Base-by-base conservation (phyloP, 2,329 filamentous ascomycete genomes). In the Hypoxylon sp. region DNA sequence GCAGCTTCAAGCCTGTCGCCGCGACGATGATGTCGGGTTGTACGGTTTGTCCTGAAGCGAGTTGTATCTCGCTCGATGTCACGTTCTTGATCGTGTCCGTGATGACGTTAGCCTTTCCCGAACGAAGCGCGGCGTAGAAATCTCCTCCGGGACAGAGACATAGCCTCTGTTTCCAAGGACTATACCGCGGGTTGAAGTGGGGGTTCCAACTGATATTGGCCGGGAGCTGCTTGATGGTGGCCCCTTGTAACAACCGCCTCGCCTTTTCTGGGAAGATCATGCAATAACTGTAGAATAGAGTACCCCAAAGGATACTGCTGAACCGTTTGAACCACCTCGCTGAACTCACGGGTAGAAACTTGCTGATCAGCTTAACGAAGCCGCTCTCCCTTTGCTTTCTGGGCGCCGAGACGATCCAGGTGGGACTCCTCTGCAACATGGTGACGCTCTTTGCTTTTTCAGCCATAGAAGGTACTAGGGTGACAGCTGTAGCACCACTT, bases 381-480 rank as follows among this genome's bases (percentile, higher is more conserved):
- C 11, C 14, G 10, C 36, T n/a, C 17, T 58, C 60, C 1, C 67
- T 62, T 43, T 82, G 82, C 5, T 75, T 74, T 19, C 83, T 82
- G 0, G 85, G 80, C 1, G 87, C 72, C 14, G 86, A 81, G 49
- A 91, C 72, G 60, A 94, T 85, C 73, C 92, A 94, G 0, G 85
- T 87, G 0, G 93, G 93, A 43, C 89, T 93, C 61, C 93, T 87
- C 80, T 97, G 93, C 1, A 97, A 83, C 87, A 94, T 93, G 1
- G 92, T 94, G 28, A 93, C 88, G 17, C 86, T 84, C 6, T 80
- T 81, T 5, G 90, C 91, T 50, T 85, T 87, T 43, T 91, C 81
- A 1, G 89, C 87, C 50, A 96, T 80, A 41, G 85, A 86, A 0
- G 93, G 93, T 4, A 96, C 79, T 0, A 97, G 83, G 0, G 93